Percentiles rank a stretch among this genome's conserved stretches.
Conservation (phyloP, 768 basidiomycete genomes). For the Auricularia cornea region DNA sequence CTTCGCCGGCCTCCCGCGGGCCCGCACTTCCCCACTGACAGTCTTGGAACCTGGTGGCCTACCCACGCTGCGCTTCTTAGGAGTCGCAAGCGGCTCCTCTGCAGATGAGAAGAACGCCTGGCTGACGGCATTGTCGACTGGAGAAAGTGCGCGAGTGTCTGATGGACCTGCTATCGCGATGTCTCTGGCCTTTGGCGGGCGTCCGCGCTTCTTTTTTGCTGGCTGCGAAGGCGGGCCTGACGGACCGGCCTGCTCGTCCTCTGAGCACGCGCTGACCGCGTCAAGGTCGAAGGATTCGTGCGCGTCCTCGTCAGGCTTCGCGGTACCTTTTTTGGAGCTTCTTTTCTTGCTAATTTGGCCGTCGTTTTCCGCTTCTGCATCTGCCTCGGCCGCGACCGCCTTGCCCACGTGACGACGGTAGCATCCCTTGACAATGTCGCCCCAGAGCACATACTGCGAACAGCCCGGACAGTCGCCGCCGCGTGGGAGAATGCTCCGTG, state of each 20-base stretch:
- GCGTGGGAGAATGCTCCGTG: slow-evolving; percentile 41
- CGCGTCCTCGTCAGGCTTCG: slow-evolving; percentile 2
- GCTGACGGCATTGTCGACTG: too few relatives aligned
- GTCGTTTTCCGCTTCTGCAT: not conserved
- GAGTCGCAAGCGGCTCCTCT: too few relatives aligned
- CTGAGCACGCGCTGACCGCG: slow-evolving; percentile 12
- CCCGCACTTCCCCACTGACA: too few relatives aligned
- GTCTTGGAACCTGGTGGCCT: too few relatives aligned
- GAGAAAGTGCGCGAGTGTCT: too few relatives aligned
- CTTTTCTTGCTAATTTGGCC: not conserved
- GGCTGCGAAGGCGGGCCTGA: not conserved
- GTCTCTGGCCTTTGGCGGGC: not conserved
- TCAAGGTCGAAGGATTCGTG: slow-evolving; percentile 21
- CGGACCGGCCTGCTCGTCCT: slow-evolving; percentile 9
- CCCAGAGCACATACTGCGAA: slow-evolving; percentile 52
- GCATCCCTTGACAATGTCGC: slow-evolving; percentile 56
- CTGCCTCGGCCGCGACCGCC: slow-evolving; percentile 8
- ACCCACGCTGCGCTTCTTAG: too few relatives aligned
- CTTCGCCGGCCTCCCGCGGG: too few relatives aligned
- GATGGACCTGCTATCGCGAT: too few relatives aligned
- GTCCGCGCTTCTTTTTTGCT: not conserved
- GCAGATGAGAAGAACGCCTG: too few relatives aligned
- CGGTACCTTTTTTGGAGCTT: not conserved
- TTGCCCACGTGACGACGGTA: slow-evolving; percentile 39
- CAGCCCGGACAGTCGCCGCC: slow-evolving; percentile 54